phyloP scores from a whole-genome alignment of 352 stramenopile genomes.

The Pelagophyceae sp. region DNA sequence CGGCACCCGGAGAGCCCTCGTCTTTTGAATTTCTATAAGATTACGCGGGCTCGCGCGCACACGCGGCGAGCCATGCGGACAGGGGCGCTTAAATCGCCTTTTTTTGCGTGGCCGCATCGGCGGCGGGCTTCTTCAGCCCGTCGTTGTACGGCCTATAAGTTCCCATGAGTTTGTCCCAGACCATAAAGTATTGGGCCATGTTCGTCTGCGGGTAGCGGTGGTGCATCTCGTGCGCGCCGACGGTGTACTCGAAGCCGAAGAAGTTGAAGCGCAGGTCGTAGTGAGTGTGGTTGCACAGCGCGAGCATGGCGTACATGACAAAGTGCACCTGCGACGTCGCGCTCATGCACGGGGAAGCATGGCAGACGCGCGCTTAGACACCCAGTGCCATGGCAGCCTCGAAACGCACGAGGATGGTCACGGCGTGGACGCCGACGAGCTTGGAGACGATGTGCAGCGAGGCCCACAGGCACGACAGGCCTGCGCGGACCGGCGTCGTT shows the following conservation, averaged over 20 bases:
- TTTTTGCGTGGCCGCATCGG: no score
- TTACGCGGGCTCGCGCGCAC: no score
- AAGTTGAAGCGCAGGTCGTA: slow-evolving; percentile 53
- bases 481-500: no score
- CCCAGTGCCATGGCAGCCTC: no score
- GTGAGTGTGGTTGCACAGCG: slow-evolving; percentile 54
- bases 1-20: no score
- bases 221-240: slow-evolving; percentile 59
- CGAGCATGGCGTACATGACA: slow-evolving; percentile 50
- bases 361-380: no score
- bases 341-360: no score
- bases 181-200: slow-evolving; percentile 42
- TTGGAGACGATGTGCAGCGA: background rate
- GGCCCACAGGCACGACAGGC: slow-evolving; percentile 2
- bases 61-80: no score
- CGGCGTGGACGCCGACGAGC: slow-evolving; percentile 38
- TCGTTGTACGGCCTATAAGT: slow-evolving; percentile 11
- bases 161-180: slow-evolving; percentile 18
- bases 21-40: no score
- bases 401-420: slow-evolving; percentile 41
- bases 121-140: background rate
- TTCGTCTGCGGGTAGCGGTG: slow-evolving; percentile 58
- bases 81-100: background rate
- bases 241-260: slow-evolving; percentile 43
- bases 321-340: slow-evolving; percentile 46